These are phyloP conservation scores for Fraxinus greggii DNA, from an alignment of 305 asterid genomes.

Conservation along the genomic window DNA sequence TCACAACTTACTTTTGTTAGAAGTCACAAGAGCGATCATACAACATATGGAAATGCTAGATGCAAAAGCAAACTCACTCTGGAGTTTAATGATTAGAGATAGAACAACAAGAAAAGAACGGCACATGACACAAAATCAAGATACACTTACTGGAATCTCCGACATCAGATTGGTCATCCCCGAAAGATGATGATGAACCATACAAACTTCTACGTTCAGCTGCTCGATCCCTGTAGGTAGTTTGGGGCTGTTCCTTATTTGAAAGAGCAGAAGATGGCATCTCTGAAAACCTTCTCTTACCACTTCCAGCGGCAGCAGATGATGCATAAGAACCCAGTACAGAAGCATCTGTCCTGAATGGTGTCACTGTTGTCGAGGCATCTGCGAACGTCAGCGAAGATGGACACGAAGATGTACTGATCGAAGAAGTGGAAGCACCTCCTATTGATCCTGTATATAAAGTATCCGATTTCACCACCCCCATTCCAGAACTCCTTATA, in stretches of 20 bases:
- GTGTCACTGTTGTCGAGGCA: slow-evolving; percentile 45
- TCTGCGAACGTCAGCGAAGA: slow-evolving; percentile 42
- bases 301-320: slow-evolving; percentile 56
- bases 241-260: slow-evolving; percentile 65
- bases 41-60: slow-evolving; percentile 29
- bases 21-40: slow-evolving; percentile 30
- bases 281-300: slow-evolving; percentile 94
- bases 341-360: slow-evolving; percentile 83
- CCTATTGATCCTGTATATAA: slow-evolving; percentile 57
- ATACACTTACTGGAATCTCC: slow-evolving; percentile 86
- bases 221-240: slow-evolving; percentile 87
- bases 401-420: slow-evolving; percentile 36
- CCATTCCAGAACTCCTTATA: slow-evolving; percentile 82
- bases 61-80: slow-evolving; percentile 20
- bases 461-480: slow-evolving; percentile 81
- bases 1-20: slow-evolving; percentile 34
- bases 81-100: neutral
- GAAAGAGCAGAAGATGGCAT: slow-evolving; percentile 58
- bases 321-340: slow-evolving; percentile 76
- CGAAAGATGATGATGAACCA: slow-evolving; percentile 79
- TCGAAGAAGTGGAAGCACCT: slow-evolving; percentile 40
- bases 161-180: slow-evolving; percentile 56
- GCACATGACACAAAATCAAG: neutral
- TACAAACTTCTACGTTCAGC: slow-evolving; percentile 96
- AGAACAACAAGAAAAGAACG: neutral